These are phyloP conservation scores for Brettanomyces sp. DNA, from an alignment of 805 yeast species.

Conservation along the genomic window DNA sequence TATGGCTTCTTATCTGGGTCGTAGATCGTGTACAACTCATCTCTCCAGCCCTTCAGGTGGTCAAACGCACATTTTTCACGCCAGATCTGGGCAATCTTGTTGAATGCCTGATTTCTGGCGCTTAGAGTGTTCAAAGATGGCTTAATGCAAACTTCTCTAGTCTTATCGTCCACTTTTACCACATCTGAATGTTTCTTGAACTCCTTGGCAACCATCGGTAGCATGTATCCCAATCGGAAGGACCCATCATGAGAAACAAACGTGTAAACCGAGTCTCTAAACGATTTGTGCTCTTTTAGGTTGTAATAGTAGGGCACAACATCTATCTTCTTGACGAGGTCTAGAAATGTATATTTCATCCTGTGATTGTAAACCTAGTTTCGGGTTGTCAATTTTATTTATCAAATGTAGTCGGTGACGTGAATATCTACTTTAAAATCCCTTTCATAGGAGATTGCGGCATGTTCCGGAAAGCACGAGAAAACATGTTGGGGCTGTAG, in stretches of 20 bases:
- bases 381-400: not conserved
- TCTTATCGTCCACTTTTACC: slow-evolving; percentile 19
- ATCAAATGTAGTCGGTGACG: not conserved
- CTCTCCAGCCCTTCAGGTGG: slow-evolving; percentile 66
- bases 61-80: slow-evolving; percentile 26
- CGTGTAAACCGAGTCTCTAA: slow-evolving; percentile 19
- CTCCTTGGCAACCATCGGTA: slow-evolving; percentile 25
- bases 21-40: slow-evolving; percentile 72
- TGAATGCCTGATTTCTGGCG: slow-evolving; percentile 32
- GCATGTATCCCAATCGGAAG: slow-evolving; percentile 30
- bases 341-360: slow-evolving; percentile 11
- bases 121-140: slow-evolving; percentile 28
- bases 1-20: slow-evolving; percentile 48
- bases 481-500: not conserved
- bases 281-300: slow-evolving; percentile 4
- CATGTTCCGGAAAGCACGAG: too few species aligned
- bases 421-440: too few species aligned
- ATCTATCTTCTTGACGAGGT: slow-evolving; percentile 22
- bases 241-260: slow-evolving; percentile 28
- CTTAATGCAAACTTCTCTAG: slow-evolving; percentile 22
- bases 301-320: slow-evolving; percentile 23
- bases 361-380: not conserved
- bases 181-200: slow-evolving; percentile 12
- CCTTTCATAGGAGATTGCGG: too few species aligned
- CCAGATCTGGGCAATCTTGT: slow-evolving; percentile 33